Evolutionary conservation across 2,329 filamentous ascomycete species (phyloP), one percentile per base, ranked within the genome.

Genomic region (Beauveria scarabaeidicola): DNA sequence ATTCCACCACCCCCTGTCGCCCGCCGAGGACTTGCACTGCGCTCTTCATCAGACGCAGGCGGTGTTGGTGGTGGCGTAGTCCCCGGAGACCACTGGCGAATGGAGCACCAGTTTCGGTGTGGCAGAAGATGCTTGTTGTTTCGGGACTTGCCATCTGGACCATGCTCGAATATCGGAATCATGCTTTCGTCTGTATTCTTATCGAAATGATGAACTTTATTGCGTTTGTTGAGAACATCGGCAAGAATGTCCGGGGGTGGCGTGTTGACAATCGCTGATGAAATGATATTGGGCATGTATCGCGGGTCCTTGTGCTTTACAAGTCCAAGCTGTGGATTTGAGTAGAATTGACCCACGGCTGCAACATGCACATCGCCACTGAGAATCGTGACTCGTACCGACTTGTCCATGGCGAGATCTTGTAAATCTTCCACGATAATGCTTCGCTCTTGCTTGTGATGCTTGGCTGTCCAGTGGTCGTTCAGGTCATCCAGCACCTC

Each of bases 391-490:
- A 99, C 80, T 47, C 94, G 88, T 54, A 97, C 83, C 15, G 91
- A 96, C 71, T 96, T 96, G 70, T 94, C 91, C 23, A 90, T 91
- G 9, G 95, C 92, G 61, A 99, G 80, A 67, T 96, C 91, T 73
- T 99, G 95, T 27, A 99, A 77, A 67, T 97, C 91, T 69, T 94
- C 89, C 44, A 99, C 84, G 63, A 97, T 80, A 72, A 90, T 88
- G 63, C 87, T 90, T 54, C 94, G 85, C 74, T 99, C 94, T 27
- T 85, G 81, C 71, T 97, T 99, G 76, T 97, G 92, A 69, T 91
- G 90, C 70, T 91, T 96, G 41, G 93, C 90, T 1, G 93, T 97
- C 94, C 94, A 99, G 70, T 99, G 93, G 72, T 97, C 94, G 69
- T 97, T 93, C 10, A 96, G 76, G 67, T 96, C 91, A 69, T 96